phyloP scores from a whole-genome alignment of 1,284 basidiomycete species.

The Austroboletus novae-zelandiae region DNA sequence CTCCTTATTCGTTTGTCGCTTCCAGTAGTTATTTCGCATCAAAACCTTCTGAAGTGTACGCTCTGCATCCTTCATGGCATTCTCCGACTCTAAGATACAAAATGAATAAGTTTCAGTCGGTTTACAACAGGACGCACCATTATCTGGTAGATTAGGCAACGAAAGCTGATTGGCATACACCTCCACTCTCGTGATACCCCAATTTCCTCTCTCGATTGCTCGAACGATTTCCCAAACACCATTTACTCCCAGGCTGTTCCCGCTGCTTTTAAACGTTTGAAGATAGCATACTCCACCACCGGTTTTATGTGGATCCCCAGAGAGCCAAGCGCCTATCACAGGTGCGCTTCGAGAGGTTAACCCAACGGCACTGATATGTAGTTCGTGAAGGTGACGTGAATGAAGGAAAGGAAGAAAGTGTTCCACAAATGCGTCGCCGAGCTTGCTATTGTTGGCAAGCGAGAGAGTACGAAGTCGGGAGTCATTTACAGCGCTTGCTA shows the following conservation, averaged over 20 bases:
- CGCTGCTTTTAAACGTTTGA: slow-evolving; percentile 52
- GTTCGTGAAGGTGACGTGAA: slow-evolving; percentile 27
- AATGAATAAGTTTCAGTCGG: neutral
- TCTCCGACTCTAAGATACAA: slow-evolving; percentile 17
- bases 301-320: slow-evolving; percentile 8
- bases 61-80: slow-evolving; percentile 39
- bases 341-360: slow-evolving; percentile 27
- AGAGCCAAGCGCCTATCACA: slow-evolving; percentile 28
- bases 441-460: slow-evolving; percentile 20
- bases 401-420: slow-evolving; percentile 28
- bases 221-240: slow-evolving; percentile 46
- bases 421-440: slow-evolving; percentile 30
- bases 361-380: slow-evolving; percentile 31
- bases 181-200: slow-evolving; percentile 48
- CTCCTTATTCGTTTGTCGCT: slow-evolving; percentile 44
- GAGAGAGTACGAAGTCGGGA: slow-evolving; percentile 31
- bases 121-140: slow-evolving; percentile 5
- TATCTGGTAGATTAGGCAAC: slow-evolving; percentile 4
- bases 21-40: slow-evolving; percentile 48
- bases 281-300: slow-evolving; percentile 40
- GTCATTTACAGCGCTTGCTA: slow-evolving; percentile 27
- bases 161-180: slow-evolving; percentile 47
- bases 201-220: slow-evolving; percentile 48
- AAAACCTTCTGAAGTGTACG: slow-evolving; percentile 40
- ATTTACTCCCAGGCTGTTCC: slow-evolving; percentile 50